Evolutionary conservation across 2,329 filamentous ascomycete genomes (phyloP), one percentile per base, ranked within the genome.

Genomic region (Claviceps pazoutovae): DNA sequence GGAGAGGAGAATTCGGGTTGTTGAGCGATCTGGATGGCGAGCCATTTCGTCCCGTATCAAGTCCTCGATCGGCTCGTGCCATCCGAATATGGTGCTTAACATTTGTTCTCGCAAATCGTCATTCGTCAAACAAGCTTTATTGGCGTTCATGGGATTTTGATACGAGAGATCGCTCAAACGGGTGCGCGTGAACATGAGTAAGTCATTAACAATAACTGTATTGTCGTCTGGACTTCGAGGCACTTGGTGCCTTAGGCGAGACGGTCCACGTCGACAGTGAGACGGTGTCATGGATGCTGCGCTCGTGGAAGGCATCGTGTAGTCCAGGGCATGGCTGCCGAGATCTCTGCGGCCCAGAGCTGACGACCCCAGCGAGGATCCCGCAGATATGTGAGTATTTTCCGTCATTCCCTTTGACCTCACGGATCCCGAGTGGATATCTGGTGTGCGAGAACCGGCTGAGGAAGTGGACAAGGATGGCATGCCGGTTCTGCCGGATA

Each of bases 31-130:
- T 1, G 80, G 74, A 62, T 95, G 88, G 19, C 84, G 78, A 55
- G 74, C 77, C 71, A 95, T 74, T 66, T 98, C 93, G 64, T 97
- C 90, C 9, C 82, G 79, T 51, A 98, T 80, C 48, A 98, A 69
- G 45, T 83, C 83, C 46, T 88, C 78, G 42, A 91, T 82, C 59
- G 95, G 88, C 51, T 83, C 83, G 50, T 91, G 83, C 90, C 93
- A 98, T 3, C 93, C 93, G 66, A 98, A 98, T 2, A 98, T 89
- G 5, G 90, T 85, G 58, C 78, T 87, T 4, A 98, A 76, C 90
- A 98, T 96, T 66, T 96, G 90, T 46, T 78, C 78, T 47, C 91
- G 82, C 45, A 96, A 75, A 58, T 95, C 84, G 58, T 96, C 85
- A 55, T 83, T 83, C 3, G 84, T 86, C 23, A 88, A 68, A 30